These are phyloP conservation scores for Termitomyces bulborhizus DNA, from an alignment of 768 basidiomycete genomes.

Conservation along the genomic window DNA sequence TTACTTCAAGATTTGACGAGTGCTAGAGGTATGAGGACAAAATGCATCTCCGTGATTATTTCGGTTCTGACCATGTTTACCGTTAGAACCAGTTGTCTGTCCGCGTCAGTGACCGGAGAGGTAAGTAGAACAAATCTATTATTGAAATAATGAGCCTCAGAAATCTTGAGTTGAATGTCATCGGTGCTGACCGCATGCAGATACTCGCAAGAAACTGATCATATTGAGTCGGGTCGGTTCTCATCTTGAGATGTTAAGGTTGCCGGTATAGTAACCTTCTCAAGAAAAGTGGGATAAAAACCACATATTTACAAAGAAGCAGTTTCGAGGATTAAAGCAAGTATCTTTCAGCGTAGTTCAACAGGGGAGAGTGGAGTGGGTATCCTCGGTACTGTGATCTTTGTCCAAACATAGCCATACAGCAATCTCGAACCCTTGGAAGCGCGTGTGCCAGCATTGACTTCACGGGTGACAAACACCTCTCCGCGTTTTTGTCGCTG, in stretches of 20 bases:
- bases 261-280: neutral
- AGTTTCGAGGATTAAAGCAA: neutral
- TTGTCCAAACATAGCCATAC: neutral
- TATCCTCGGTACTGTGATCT: too few species aligned
- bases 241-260: too few species aligned
- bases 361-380: neutral
- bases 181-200: neutral
- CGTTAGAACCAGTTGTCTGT: neutral
- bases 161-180: neutral
- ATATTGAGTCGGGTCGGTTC: neutral
- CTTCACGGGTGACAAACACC: neutral
- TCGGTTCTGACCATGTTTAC: too few species aligned
- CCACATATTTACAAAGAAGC: neutral
- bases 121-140: neutral
- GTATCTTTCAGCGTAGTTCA: neutral
- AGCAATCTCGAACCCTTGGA: neutral
- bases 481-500: neutral
- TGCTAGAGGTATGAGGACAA: neutral
- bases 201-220: neutral
- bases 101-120: neutral
- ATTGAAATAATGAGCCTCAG: neutral
- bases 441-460: neutral
- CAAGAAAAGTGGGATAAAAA: neutral
- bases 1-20: neutral
- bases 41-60: neutral